These are phyloP conservation scores for Rubus parviflorus DNA, from an alignment of 306 rosid genomes.

Conservation along the genomic window DNA sequence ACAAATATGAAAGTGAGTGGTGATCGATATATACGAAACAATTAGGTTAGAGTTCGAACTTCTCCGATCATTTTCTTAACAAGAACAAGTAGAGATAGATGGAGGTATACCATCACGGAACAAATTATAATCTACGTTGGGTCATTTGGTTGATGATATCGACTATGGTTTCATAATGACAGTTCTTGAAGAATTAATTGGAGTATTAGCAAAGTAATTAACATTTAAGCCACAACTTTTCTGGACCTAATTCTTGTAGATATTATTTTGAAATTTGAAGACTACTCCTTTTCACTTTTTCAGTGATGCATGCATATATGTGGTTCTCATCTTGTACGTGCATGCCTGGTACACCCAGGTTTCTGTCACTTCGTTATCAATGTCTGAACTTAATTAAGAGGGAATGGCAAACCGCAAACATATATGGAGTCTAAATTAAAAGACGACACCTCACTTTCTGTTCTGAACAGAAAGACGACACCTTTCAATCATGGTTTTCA, in stretches of 20 bases:
- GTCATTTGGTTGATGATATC: neutral
- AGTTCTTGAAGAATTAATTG: neutral
- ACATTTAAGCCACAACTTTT: neutral
- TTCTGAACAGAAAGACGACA: neutral
- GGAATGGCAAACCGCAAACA: neutral
- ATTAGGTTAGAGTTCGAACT: neutral
- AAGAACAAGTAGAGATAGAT: neutral
- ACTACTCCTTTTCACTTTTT: neutral
- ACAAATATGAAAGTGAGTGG: neutral
- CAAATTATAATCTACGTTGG: neutral
- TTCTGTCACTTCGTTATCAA: neutral
- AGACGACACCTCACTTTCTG: neutral
- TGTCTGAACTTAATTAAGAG: neutral
- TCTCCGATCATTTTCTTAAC: neutral
- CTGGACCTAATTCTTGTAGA: neutral
- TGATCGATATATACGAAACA: neutral
- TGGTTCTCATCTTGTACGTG: constrained; percentile 5
- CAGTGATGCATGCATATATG: neutral
- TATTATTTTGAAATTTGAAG: neutral
- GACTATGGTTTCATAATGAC: neutral
- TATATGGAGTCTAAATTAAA: neutral
- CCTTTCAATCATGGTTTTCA: neutral
- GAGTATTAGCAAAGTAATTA: constrained; percentile 8
- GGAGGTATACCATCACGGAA: too few species aligned
- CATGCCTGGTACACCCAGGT: neutral